phyloP scores from a whole-genome alignment of 228 moss, liverwort and hornwort species.

The Sphagnum magellanicum region DNA sequence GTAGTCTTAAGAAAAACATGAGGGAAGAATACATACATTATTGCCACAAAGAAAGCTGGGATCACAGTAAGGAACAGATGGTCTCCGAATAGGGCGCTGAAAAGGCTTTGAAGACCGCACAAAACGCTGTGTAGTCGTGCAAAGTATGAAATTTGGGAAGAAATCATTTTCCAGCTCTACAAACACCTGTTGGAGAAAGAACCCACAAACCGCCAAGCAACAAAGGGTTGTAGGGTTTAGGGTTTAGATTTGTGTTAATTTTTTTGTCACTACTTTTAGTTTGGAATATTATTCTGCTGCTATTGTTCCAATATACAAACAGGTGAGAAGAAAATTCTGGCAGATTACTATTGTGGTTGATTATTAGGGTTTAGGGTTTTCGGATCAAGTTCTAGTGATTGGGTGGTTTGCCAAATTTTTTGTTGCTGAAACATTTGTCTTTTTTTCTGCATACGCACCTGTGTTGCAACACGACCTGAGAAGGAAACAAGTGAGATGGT shows the following conservation, averaged over 20 bases:
- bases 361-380: background rate
- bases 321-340: too few species aligned
- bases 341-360: too few species aligned
- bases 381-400: background rate
- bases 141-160: slow-evolving; percentile 84
- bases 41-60: slow-evolving; percentile 77
- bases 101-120: slow-evolving; percentile 74
- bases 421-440: background rate
- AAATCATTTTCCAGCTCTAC: slow-evolving; percentile 85
- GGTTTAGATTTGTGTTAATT: too few species aligned
- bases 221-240: background rate
- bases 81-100: slow-evolving; percentile 67
- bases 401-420: background rate
- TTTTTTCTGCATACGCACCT: background rate
- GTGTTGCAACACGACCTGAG: slow-evolving; percentile 63
- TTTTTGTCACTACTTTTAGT: too few species aligned
- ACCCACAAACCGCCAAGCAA: background rate
- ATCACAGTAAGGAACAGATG: slow-evolving; percentile 47
- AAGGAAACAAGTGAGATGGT: slow-evolving; percentile 85
- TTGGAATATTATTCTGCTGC: too few species aligned
- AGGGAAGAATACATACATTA: slow-evolving; percentile 32
- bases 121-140: slow-evolving; percentile 92
- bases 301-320: too few species aligned
- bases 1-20: background rate
- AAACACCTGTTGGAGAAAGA: slow-evolving; percentile 49